Percentiles rank a stretch among this genome's conserved stretches.
These are phyloP conservation scores for Stachybotrys chlorohalonatus DNA, from an alignment of 2,329 filamentous ascomycete species.

Conservation along the genomic window DNA sequence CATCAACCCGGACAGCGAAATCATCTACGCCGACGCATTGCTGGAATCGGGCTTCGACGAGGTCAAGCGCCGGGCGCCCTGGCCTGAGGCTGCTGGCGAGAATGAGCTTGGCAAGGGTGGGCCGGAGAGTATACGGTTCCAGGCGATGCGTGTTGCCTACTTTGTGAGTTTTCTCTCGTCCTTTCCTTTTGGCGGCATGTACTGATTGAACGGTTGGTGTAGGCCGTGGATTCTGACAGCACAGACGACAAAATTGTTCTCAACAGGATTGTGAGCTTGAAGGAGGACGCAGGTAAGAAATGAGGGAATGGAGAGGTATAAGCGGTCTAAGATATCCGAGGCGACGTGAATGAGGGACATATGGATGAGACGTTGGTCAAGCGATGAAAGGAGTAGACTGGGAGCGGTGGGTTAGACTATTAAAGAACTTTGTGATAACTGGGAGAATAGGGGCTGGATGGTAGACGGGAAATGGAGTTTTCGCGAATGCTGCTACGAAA, in stretches of 20 bases:
- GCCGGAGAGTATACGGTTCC: conserved; percentile 75
- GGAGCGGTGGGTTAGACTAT: not conserved
- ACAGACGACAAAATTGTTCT: conserved; percentile 73
- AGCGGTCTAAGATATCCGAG: not conserved
- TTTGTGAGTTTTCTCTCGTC: conserved; percentile 42
- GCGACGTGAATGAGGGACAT: too few relatives aligned
- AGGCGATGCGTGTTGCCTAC: conserved; percentile 82
- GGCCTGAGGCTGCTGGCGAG: conserved; percentile 72
- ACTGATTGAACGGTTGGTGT: conserved; percentile 6
- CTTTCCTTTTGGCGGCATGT: not conserved
- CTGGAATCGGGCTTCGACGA: conserved; percentile 80
- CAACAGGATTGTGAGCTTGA: conserved; percentile 85
- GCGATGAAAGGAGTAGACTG: not conserved
- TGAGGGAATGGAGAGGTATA: not conserved
- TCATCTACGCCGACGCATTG: conserved; percentile 68
- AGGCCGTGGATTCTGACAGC: conserved; percentile 69
- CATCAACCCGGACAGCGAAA: conserved; percentile 75
- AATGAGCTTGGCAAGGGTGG: conserved; percentile 51
- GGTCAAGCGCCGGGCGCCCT: conserved; percentile 62
- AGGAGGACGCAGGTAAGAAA: conserved; percentile 72
- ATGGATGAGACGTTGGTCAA: not conserved
- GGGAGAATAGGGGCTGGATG: not conserved
- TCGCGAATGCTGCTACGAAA: not conserved
- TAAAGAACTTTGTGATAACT: not conserved
- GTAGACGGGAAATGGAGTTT: not conserved